Evolutionary conservation across 2,329 filamentous ascomycete species (phyloP), one percentile per base, ranked within the genome.

Genomic region (Hypoxylon sp.): DNA sequence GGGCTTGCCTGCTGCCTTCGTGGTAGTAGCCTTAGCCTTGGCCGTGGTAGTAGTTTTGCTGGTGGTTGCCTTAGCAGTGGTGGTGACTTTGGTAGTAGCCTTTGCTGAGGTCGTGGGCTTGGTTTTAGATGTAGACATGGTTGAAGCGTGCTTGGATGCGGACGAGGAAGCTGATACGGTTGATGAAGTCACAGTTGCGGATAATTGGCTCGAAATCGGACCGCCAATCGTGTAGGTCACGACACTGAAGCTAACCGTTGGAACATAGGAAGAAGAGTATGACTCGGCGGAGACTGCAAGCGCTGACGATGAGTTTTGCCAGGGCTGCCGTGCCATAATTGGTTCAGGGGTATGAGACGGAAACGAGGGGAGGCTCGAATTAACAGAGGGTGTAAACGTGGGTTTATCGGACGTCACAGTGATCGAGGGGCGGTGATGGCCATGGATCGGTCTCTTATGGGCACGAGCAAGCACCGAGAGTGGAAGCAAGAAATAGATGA

Each of bases 401-500:
- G 42, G 20, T 10, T 4, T 20, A 7, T 17, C 42, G 10, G 25
- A 25, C 25, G 17, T 14, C 17, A 8, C 11, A 4, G 55, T 33
- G 3, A 35, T 37, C 17, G 40, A 25, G n/a, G 11, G 42, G 17
- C n/a, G 30, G 17, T 11, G 13, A 5, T 37, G 11, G 27, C 25
- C 25, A 27, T 48, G 30, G n/a, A 22, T n/a, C 10, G 55, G 42
- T 17, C 42, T 48, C 40, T 20, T 49, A 14, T 49, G 31, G 6
- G 20, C 44, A 20, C 31, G 20, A 27, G 33, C 13, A 50, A 51
- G 20, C 8, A 51, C 33, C 5, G 31, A 7, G 13, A 60, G 33
- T 14, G 56, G 56, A 30, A 60, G 31, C 22, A 60, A n/a, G 5
- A 60, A 49, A 33, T 60, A 51, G 20, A 40, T 33, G 22, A 60